Percentiles rank a stretch among this genome's conserved stretches.
These are phyloP conservation scores for Stephania cephalantha DNA, from an alignment of 164 flowering plant genomes.

Conservation along the genomic window DNA sequence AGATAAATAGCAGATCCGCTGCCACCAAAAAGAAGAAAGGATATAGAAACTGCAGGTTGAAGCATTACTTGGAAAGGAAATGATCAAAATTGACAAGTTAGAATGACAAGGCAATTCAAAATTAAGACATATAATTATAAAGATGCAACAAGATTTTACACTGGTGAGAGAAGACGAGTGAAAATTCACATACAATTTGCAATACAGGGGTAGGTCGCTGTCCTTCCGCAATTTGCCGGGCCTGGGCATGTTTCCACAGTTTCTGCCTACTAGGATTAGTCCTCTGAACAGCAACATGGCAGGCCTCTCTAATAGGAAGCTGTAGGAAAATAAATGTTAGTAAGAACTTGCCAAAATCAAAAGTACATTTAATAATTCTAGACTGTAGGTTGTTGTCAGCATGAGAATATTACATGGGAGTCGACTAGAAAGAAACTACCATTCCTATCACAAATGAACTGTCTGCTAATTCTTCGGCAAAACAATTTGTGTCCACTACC, in stretches of 20 bases:
- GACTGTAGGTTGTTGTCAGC: background rate
- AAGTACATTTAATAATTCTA: background rate
- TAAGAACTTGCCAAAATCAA: background rate
- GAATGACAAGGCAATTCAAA: background rate
- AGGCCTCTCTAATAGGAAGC: conserved; percentile 99
- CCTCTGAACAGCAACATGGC: conserved; percentile 92
- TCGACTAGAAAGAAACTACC: background rate
- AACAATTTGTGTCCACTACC: background rate
- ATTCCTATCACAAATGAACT: background rate
- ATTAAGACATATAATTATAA: background rate
- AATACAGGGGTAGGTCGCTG: conserved; percentile 64
- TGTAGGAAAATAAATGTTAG: conserved; percentile 19
- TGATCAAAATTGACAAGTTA: background rate
- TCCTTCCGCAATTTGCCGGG: conserved; percentile 65
- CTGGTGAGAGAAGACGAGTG: background rate
- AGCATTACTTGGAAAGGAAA: background rate
- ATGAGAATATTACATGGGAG: background rate
- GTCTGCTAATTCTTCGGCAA: background rate
- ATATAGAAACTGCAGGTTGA: background rate
- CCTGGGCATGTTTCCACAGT: conserved; percentile 95
- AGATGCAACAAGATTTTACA: background rate
- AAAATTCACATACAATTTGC: conserved; percentile 67
- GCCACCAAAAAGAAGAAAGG: background rate
- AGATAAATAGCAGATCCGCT: background rate
- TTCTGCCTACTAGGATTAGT: conserved; percentile 77